Conservation (phyloP, 306 rosid species). For the Prunus kanzakura region DNA sequence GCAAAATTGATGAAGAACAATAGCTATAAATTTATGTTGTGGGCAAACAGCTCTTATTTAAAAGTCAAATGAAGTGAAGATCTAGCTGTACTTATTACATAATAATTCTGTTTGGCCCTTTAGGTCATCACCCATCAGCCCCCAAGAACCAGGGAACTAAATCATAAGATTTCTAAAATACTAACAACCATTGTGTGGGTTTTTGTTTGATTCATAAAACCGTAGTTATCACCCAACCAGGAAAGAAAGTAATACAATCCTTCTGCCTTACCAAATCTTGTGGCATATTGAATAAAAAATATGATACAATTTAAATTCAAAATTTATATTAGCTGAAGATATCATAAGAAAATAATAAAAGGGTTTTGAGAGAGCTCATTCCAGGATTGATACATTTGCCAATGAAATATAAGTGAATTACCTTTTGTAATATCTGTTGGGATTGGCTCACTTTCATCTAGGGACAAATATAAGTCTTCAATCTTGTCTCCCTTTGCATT, state of each 20-base stretch:
- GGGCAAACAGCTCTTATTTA: neutral
- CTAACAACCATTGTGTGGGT: neutral
- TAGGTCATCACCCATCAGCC: neutral
- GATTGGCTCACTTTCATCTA: slow-evolving; percentile 55
- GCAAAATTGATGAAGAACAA: slow-evolving; percentile 35
- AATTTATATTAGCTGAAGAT: neutral
- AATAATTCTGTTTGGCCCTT: neutral
- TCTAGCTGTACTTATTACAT: neutral
- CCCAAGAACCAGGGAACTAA: neutral
- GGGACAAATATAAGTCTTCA: slow-evolving; percentile 55
- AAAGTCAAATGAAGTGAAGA: neutral
- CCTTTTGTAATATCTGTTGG: slow-evolving; percentile 59
- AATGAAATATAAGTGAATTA: slow-evolving; percentile 19
- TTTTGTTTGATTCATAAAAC: neutral
- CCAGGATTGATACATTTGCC: neutral
- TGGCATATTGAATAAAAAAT: neutral
- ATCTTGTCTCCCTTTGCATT: slow-evolving; percentile 45
- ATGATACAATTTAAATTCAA: neutral
- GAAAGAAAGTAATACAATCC: neutral
- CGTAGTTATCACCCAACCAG: neutral
- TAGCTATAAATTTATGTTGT: neutral
- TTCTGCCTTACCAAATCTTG: neutral
- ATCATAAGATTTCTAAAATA: neutral
- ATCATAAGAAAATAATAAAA: neutral
- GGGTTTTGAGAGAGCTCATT: neutral